phyloP scores from a whole-genome alignment of 2,329 filamentous ascomycete species.

The Botrytis galanthina region DNA sequence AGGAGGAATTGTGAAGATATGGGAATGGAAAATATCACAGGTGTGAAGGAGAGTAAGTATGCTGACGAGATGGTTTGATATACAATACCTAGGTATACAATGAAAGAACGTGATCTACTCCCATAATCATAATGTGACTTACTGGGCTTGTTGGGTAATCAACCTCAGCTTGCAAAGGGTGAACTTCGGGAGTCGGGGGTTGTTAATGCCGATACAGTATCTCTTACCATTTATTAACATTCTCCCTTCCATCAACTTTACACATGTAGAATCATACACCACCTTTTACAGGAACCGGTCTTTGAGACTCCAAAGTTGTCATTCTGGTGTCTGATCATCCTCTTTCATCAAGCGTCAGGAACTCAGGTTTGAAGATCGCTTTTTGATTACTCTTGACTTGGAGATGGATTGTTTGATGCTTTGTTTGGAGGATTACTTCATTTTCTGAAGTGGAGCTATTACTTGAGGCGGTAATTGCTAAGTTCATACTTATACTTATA shows the following conservation, averaged over 20 bases:
- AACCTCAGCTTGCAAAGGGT: neutral
- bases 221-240: neutral
- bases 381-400: neutral
- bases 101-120: neutral
- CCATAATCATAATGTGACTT: neutral
- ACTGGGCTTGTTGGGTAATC: too few relatives aligned
- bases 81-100: neutral
- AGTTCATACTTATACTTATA: neutral
- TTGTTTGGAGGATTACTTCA: neutral
- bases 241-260: neutral
- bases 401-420: neutral
- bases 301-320: neutral
- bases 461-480: fast-evolving
- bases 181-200: neutral
- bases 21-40: fast-evolving
- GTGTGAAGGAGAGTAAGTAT: neutral
- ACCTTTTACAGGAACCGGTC: neutral
- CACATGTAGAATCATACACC: neutral
- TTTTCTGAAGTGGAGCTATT: neutral
- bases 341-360: neutral
- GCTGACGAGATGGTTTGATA: neutral
- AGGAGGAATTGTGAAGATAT: fast-evolving
- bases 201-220: neutral
- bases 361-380: neutral
- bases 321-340: neutral